phyloP scores from a whole-genome alignment of 1,284 basidiomycete genomes.

The Naganishia cerealis region DNA sequence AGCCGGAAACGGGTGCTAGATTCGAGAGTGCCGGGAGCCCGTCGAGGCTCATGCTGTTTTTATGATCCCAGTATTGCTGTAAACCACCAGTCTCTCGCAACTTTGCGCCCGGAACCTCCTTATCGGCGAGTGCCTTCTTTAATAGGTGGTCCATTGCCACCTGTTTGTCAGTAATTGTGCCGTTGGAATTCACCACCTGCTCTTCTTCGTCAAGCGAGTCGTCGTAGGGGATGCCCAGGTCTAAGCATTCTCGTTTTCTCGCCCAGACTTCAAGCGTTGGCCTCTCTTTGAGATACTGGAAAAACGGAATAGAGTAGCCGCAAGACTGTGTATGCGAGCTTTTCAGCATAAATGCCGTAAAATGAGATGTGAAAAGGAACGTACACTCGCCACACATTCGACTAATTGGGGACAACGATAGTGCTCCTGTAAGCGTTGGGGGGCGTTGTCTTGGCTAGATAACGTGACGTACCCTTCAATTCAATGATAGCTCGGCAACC shows the following conservation, averaged over 20 bases:
- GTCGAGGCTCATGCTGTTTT: slow-evolving; percentile 29
- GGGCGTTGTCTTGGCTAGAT: neutral
- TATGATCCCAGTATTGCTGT: slow-evolving; percentile 30
- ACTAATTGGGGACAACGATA: neutral
- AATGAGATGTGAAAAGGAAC: neutral
- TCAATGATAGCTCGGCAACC: slow-evolving; percentile 35
- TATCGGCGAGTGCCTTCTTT: slow-evolving; percentile 10
- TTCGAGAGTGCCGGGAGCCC: slow-evolving; percentile 9
- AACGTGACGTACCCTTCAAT: slow-evolving; percentile 26
- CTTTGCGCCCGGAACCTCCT: neutral
- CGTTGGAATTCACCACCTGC: slow-evolving; percentile 2
- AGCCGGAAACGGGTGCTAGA: slow-evolving; percentile 18
- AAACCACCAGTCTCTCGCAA: slow-evolving; percentile 24
- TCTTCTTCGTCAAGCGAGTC: slow-evolving; percentile 10
- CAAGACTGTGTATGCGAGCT: slow-evolving; percentile 15
- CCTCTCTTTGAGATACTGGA: slow-evolving; percentile 33
- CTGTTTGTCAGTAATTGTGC: slow-evolving; percentile 1
- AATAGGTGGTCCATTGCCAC: slow-evolving; percentile 20
- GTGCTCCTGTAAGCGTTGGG: neutral
- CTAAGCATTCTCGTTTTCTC: slow-evolving; percentile 27
- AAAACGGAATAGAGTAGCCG: slow-evolving; percentile 35
- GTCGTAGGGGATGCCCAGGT: slow-evolving; percentile 21
- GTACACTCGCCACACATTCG: slow-evolving; percentile 18
- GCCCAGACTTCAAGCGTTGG: slow-evolving; percentile 35
- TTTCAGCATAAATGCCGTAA: neutral